Base-by-base conservation (phyloP, 2,329 filamentous ascomycete species). In the Cordyceps javanica region DNA sequence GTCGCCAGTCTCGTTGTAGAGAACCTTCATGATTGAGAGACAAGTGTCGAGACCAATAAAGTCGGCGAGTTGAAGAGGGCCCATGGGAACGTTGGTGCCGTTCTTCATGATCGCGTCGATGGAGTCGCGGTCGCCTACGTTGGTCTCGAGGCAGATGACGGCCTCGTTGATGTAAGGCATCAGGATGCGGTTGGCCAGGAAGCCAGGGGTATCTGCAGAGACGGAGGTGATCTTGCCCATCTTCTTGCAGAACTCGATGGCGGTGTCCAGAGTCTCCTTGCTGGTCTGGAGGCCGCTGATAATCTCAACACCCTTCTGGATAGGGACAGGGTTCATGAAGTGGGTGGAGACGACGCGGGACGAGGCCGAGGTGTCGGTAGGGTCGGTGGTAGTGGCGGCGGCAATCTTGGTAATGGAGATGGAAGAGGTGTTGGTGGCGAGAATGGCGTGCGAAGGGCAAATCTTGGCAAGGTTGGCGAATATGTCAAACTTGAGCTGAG, bases 131-230 rank as follows among this genome's bases (percentile, higher is more conserved):
- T 84, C 82, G 19, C 94, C 94, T 0, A 99, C 86, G 3, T 90
- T 90, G 0, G 94, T 97, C 76, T 99, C 94, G 14, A 99, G 79
- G 73, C 94, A 99, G 62, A 96, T 93, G 65, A 99, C 81, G 9
- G 95, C 94, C 76, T 99, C 94, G 71, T 99, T 99, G 77, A 99
- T 97, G 71, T 99, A 99, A 0, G 94, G 94, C 94, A 99, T 99
- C 60, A 99, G 77, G 61, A 99, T 99, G 10, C 94, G 82, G 72
- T 99, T 99, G 32, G 94, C 94, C 25, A 99, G 79, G 77, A 99
- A 99, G 1, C 94, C 94, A 0, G 94, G 94, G 0, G 89, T 85
- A 72, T 99, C 94, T 16, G 90, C 89, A 14, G 91, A 96, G 30
- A 89, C 83, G 3, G 92, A 95, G 0, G 91, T 77, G 54, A 97